These are phyloP conservation scores for Adiantum capillusveneris DNA, from an alignment of 75 land plant genomes.

Conservation along the genomic window DNA sequence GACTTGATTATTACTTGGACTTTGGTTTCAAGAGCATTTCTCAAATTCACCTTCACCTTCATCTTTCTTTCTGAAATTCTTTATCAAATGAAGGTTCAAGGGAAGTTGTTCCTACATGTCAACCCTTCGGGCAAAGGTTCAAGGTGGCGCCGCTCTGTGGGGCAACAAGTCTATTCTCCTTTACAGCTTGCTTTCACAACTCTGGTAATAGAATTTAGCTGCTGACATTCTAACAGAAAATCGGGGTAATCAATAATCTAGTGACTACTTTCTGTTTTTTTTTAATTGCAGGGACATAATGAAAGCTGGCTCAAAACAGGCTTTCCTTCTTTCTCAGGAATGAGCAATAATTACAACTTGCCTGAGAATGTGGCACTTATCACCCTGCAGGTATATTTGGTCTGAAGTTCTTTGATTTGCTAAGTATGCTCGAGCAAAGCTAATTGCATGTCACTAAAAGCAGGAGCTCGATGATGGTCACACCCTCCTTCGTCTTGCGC, in stretches of 20 bases:
- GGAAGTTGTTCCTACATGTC: neutral
- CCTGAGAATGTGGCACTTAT: constrained; percentile 12
- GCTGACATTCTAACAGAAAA: no score
- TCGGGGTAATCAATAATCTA: no score
- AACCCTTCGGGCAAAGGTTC: constrained; percentile 3
- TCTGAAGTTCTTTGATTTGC: no score
- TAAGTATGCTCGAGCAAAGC: no score
- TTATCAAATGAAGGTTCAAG: constrained; percentile 13
- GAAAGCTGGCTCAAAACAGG: neutral
- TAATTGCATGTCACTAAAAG: no score
- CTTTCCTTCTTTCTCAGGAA: neutral
- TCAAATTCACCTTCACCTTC: no score
- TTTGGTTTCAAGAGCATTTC: no score
- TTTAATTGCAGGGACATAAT: no score
- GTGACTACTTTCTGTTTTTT: no score
- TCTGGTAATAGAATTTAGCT: no score
- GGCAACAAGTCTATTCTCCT: constrained; percentile 6
- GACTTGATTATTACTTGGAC: no score
- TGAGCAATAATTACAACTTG: constrained; percentile 2
- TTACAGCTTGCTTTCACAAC: constrained; percentile 1
- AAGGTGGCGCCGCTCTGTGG: constrained; percentile 7
- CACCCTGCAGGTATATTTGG: constrained; percentile 2
- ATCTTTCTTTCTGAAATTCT: no score
- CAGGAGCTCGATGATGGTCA: constrained; percentile 58
- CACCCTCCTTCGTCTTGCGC: constrained; percentile 57